Evolutionary conservation across 495 filamentous ascomycete species (phyloP).

Genomic region (Penicillium odoratum): DNA sequence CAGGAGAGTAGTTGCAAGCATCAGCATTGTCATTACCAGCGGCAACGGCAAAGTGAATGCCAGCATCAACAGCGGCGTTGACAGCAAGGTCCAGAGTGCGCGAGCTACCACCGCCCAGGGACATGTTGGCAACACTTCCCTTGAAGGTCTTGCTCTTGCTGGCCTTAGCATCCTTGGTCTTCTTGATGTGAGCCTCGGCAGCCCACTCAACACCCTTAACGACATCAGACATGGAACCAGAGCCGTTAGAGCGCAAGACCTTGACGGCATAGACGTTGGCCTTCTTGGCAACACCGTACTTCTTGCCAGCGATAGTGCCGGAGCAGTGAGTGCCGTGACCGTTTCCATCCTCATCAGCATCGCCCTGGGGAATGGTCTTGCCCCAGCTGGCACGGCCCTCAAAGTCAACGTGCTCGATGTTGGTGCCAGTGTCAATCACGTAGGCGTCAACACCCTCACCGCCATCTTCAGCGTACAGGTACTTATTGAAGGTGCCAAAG

Average conservation of each 20-base stretch:
- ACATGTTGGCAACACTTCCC: conserved; percentile 99
- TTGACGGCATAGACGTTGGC: conserved; percentile 96
- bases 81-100: conserved; percentile 85
- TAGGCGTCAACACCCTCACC: conserved; percentile 99
- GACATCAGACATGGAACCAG: conserved; percentile 97
- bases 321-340: conserved; percentile 99
- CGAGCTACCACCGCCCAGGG: conserved; percentile 94
- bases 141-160: conserved; percentile 93
- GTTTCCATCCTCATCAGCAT: conserved; percentile 91
- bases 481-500: conserved; percentile 97
- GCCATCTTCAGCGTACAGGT: conserved; percentile 84
- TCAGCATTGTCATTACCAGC: conserved; percentile 98
- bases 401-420: conserved; percentile 92
- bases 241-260: conserved; percentile 95
- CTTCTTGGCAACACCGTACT: conserved; percentile 99
- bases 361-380: conserved; percentile 85
- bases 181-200: conserved; percentile 72
- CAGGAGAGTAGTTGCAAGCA: conserved; percentile 99
- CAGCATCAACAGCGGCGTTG: conserved; percentile 86
- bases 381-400: conserved; percentile 95
- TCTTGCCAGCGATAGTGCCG: conserved; percentile 94
- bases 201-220: conserved; percentile 98
- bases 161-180: conserved; percentile 71
- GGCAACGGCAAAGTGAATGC: conserved; percentile 96
- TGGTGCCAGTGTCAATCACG: conserved; percentile 97